Conservation (phyloP, 768 basidiomycete genomes). For the Amanita rimosa region DNA sequence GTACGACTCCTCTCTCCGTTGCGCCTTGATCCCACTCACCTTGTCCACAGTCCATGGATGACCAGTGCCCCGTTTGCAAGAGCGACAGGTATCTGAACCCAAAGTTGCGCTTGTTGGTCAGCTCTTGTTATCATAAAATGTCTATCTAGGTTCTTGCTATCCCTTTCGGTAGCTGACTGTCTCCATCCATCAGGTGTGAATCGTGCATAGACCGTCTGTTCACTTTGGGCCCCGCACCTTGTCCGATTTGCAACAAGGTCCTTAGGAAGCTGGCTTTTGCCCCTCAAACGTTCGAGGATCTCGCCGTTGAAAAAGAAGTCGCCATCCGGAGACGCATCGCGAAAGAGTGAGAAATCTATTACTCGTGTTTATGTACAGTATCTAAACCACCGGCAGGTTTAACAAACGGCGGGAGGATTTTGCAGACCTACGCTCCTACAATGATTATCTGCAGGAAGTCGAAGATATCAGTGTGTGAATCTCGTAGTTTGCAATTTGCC, state of each 20-base stretch:
- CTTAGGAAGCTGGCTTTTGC: constrained; percentile 91
- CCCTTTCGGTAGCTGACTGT: not conserved
- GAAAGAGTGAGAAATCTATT: constrained; percentile 55
- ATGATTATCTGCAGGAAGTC: constrained; percentile 93
- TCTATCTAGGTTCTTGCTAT: constrained; percentile 20
- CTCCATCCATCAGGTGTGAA: constrained; percentile 65
- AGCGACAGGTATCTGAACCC: constrained; percentile 94
- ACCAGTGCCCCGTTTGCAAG: constrained; percentile 95
- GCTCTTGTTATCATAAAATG: constrained; percentile 99
- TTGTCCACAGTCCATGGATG: constrained; percentile 61
- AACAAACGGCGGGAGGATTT: constrained; percentile 94
- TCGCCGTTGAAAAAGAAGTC: constrained; percentile 90
- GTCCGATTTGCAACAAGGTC: constrained; percentile 84
- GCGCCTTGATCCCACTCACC: not conserved
- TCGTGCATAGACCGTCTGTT: constrained; percentile 96
- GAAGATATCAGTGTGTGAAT: constrained; percentile 63
- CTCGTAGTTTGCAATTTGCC: constrained; percentile 1
- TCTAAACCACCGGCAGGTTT: constrained; percentile 42
- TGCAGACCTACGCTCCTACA: constrained; percentile 63
- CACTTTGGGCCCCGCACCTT: constrained; percentile 91
- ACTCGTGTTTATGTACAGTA: not conserved
- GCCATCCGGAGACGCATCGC: constrained; percentile 78
- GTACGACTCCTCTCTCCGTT: constrained; percentile 29
- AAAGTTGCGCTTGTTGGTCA: constrained; percentile 86
- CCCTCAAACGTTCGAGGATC: constrained; percentile 90